phyloP scores from a whole-genome alignment of 1,284 basidiomycete species.

The Puccinia novopanici region DNA sequence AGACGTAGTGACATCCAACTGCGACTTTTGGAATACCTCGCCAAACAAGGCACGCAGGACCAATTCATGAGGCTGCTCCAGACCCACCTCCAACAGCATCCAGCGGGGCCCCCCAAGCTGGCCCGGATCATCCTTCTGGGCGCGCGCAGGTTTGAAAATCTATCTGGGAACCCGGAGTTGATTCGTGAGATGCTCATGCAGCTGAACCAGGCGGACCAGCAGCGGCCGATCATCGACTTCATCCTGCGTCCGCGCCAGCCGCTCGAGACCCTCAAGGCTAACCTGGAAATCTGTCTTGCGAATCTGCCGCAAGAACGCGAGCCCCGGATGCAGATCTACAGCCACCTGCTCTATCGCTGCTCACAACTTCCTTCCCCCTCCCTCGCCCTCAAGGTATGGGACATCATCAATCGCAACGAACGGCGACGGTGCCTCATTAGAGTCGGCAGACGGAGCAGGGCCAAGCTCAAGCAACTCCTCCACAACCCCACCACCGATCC shows the following conservation, averaged over 20 bases:
- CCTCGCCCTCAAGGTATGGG: slow-evolving; percentile 10
- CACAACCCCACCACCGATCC: neutral
- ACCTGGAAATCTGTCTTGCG: slow-evolving; percentile 24
- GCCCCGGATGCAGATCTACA: neutral
- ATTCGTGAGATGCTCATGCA: neutral
- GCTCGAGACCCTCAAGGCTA: neutral
- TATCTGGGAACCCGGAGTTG: slow-evolving; percentile 2
- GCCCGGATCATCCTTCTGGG: slow-evolving; percentile 30
- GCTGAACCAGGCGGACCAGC: slow-evolving; percentile 1
- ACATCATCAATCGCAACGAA: slow-evolving; percentile 5
- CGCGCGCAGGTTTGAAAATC: neutral
- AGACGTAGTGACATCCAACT: slow-evolving; percentile 11
- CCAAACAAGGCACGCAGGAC: neutral
- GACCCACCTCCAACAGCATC: slow-evolving; percentile 3
- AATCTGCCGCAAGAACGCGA: neutral
- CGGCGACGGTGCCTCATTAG: neutral
- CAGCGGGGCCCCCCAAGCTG: neutral
- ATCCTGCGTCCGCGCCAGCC: slow-evolving; percentile 24
- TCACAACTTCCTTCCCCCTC: slow-evolving; percentile 15
- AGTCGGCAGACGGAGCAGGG: slow-evolving; percentile 2
- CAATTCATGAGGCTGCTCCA: slow-evolving; percentile 20
- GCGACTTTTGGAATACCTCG: slow-evolving; percentile 22
- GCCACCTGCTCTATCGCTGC: slow-evolving; percentile 26
- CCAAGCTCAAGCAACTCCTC: neutral
- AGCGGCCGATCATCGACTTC: slow-evolving; percentile 32